Evolutionary conservation across 805 yeast species (phyloP), one percentile per base, ranked within the genome.

Genomic region (Dipodascopsis uninucleata): DNA sequence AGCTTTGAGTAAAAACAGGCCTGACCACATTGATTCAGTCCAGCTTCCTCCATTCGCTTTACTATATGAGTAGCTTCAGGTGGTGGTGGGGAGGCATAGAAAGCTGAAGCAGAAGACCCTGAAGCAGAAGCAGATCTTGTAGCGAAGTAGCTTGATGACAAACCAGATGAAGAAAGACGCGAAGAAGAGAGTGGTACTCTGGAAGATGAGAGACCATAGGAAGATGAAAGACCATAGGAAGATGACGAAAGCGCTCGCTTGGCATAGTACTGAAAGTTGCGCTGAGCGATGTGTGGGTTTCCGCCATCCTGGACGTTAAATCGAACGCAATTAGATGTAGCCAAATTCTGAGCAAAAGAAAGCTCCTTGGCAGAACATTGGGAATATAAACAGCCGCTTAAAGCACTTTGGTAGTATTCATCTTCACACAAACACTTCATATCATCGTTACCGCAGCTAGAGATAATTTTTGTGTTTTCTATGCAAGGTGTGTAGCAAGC

Each of bases 11-110:
- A 50, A 39, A 50, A 50, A 39, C 55, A 50, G 4, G 49, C 28
- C 33, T 50, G 55, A 8, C 55, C 55, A 28, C 55, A 50, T 29
- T 50, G 21, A 46, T 50, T 50, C 45, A 50, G 31, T 18, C 55
- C 55, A 17, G 25, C 25, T 21, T 20, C 39, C 28, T 35, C 31
- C 55, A 40, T 47, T 9, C 53, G 52, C 41, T 34, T 33, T 21
- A 50, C 55, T 21, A 50, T 47, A 39, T 50, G 45, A 35, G 25
- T 32, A 14, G 49, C 49, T 18, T 29, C 49, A 10, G 28, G 7
- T 6, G 47, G 49, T 4, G 45, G 34, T 6, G 34, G 25, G 9
- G 18, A 17, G n/a, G 20, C 25, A 35, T 32, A 26, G 28, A 8
- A 9, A 9, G n/a, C 26, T 5, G 33, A 28, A 23, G 41, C 29